phyloP scores from a whole-genome alignment of 305 asterid species.

The Fraxinus albicans region DNA sequence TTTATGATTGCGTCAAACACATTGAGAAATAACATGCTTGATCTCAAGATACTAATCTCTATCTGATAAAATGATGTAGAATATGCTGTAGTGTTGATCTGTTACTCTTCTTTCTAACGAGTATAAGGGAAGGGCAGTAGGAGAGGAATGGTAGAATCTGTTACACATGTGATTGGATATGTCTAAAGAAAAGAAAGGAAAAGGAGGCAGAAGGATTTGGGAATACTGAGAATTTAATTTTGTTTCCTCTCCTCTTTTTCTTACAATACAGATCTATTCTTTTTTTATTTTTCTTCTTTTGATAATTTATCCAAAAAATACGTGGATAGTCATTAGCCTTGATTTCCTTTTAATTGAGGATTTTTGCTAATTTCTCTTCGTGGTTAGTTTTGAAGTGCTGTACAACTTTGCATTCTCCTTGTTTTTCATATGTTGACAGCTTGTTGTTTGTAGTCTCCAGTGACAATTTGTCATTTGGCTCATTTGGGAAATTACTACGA shows the following conservation, averaged over 20 bases:
- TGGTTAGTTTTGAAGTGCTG: neutral
- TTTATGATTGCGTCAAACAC: neutral
- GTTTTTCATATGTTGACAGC: neutral
- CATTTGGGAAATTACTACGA: neutral
- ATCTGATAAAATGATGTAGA: neutral
- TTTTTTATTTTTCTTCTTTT: neutral
- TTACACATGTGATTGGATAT: neutral
- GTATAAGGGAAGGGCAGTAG: neutral
- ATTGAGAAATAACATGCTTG: neutral
- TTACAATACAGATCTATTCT: neutral
- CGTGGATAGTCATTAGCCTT: neutral
- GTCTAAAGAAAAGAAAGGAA: conserved; percentile 8
- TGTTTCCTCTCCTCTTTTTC: neutral
- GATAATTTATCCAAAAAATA: neutral
- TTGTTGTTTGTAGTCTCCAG: neutral
- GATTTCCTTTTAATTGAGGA: neutral
- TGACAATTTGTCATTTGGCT: neutral
- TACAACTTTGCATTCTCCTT: neutral
- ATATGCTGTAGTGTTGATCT: conserved; percentile 1
- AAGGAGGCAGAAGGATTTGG: neutral
- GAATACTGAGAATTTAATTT: neutral
- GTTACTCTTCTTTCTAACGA: neutral
- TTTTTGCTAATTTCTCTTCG: neutral
- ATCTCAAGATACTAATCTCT: neutral
- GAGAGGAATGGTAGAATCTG: neutral